Base-by-base conservation (phyloP, 1,284 basidiomycete genomes). In the Takashimella tepidaria region DNA sequence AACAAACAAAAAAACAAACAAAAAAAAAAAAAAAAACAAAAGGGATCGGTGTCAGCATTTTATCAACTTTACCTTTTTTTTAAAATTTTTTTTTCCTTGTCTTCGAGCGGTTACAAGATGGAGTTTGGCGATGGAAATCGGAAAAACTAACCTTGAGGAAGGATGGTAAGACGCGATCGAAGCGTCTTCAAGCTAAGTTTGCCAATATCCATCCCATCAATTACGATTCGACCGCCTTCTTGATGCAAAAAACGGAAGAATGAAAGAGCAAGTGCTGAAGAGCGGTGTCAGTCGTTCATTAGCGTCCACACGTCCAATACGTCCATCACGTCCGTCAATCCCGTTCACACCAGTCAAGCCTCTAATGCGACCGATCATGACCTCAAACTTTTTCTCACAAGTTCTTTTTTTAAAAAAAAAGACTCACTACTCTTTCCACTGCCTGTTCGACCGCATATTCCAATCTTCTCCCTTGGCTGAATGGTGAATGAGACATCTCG, bases 371-470 rank as follows among this genome's bases (percentile, higher is more conserved):
- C n/a, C n/a, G n/a, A n/a, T n/a, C n/a, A n/a, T n/a, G n/a, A n/a
- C n/a, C n/a, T n/a, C n/a, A n/a, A n/a, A n/a, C n/a, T n/a, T n/a
- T n/a, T n/a, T n/a, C n/a, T n/a, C n/a, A n/a, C 37, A 11, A 11
- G 37, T 19, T 11, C 11, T 40, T 11, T 40, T 40, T 40, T 11
- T 40, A 11, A 19, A 11, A 11, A 40, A 40, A 31, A 4, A 41
- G 8, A 58, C 61, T 53, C 49, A 66, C 63, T 72, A 41, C 60
- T 64, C 58, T 72, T 73, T 2, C 72, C 77, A 57, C 66, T 69
- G 31, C 79, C 79, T 0, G 80, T 81, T 13, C 79, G 64, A 3
- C 80, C 80, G 41, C 79, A 79, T 26, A 82, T 76, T 12, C 79
- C 80, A 25, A 82, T 75, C 60, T 80, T 80, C 57, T 79, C 76